Evolutionary conservation across 371 early-diverging fungal genomes (phyloP).

Genomic region (Mortierella sp.): DNA sequence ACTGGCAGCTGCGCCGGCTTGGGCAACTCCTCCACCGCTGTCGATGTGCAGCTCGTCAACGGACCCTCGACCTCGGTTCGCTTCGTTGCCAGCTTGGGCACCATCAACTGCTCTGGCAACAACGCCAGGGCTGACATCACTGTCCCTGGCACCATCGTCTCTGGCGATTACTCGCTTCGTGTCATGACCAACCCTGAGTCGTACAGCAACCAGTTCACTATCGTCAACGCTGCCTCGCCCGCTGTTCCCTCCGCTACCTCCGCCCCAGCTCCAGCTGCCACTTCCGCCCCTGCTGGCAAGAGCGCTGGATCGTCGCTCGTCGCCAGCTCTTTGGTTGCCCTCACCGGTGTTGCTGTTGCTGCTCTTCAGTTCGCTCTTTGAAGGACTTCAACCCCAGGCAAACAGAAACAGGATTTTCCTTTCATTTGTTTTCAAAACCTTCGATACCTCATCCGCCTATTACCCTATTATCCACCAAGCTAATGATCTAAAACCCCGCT

Average conservation of each 20-base stretch:
- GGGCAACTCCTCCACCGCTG: conserved; percentile 6
- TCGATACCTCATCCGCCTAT: too few species aligned
- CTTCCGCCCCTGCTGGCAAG: background rate
- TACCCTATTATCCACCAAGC: too few species aligned
- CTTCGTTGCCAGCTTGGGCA: conserved; percentile 4
- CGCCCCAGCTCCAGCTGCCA: background rate
- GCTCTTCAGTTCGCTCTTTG: conserved; percentile 5
- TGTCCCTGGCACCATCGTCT: background rate
- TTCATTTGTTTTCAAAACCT: background rate
- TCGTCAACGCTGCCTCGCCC: background rate
- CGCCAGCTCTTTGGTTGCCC: conserved; percentile 4
- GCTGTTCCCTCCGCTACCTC: conserved; percentile 3
- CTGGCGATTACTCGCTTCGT: conserved; percentile 15
- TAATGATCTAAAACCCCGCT: background rate
- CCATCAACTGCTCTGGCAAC: conserved; percentile 17
- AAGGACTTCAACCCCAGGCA: background rate
- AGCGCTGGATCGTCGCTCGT: conserved; percentile 7
- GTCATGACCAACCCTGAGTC: conserved; percentile 17
- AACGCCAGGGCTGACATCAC: background rate
- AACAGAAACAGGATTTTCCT: background rate
- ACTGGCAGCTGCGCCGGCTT: conserved; percentile 9
- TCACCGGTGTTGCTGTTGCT: conserved; percentile 10
- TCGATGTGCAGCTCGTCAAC: conserved; percentile 8
- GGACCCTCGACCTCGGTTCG: conserved; percentile 7
- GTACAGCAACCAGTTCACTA: conserved; percentile 14